Conservation (phyloP, 2,329 filamentous ascomycete genomes). For the Penicillium digitatum region DNA sequence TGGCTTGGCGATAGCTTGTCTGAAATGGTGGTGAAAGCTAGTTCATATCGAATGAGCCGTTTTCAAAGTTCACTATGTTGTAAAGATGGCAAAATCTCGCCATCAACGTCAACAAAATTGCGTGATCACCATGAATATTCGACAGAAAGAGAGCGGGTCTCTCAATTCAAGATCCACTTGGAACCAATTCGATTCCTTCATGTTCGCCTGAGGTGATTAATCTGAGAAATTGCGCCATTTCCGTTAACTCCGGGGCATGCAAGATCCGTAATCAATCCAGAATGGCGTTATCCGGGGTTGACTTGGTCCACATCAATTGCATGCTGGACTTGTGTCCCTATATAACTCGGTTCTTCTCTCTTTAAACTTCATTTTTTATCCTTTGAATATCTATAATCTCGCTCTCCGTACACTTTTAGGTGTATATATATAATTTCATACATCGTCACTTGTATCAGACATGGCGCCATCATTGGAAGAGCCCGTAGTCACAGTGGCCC, state of each 20-base stretch:
- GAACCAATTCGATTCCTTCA: neutral
- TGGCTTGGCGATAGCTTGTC: neutral
- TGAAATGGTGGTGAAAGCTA: slow-evolving; percentile 16
- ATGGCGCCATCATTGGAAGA: slow-evolving; percentile 36
- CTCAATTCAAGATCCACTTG: neutral
- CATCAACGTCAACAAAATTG: slow-evolving; percentile 24
- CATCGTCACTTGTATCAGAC: neutral
- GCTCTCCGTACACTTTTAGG: neutral
- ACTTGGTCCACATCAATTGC: slow-evolving; percentile 3
- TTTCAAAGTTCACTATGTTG: slow-evolving; percentile 1
- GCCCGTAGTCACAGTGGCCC: slow-evolving; percentile 11
- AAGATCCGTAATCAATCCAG: slow-evolving; percentile 14
- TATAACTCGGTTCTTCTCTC: slow-evolving; percentile 3
- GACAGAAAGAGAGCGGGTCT: slow-evolving; percentile 4
- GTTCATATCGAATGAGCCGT: neutral
- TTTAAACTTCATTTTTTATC: slow-evolving; percentile 5
- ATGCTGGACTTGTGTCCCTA: neutral
- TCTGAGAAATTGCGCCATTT: slow-evolving; percentile 31
- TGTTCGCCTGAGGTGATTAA: slow-evolving; percentile 23
- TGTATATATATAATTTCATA: neutral
- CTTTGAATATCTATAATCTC: neutral
- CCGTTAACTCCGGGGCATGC: slow-evolving; percentile 16
- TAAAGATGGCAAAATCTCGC: slow-evolving; percentile 21
- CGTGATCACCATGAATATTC: slow-evolving; percentile 20
- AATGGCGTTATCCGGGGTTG: slow-evolving; percentile 19